These are phyloP conservation scores for Babesia bigemina DNA, from an alignment of 169 alveolate species.

Conservation along the genomic window DNA sequence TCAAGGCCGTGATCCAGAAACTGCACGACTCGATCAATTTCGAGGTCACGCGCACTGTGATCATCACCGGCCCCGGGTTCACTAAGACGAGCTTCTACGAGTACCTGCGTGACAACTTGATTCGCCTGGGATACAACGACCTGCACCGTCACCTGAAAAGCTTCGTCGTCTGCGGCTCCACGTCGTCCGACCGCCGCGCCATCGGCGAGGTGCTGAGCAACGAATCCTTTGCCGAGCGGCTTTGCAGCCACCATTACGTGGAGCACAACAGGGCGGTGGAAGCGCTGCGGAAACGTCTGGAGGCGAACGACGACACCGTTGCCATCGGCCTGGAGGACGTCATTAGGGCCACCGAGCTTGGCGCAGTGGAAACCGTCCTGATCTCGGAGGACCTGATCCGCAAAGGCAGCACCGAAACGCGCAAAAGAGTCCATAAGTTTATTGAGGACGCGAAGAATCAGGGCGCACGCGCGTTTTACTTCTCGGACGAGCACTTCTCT, in stretches of 20 bases:
- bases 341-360: conserved; percentile 28
- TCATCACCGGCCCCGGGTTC: conserved; percentile 68
- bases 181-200: conserved; percentile 60
- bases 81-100: conserved; percentile 53
- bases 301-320: conserved; percentile 45
- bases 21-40: conserved; percentile 29
- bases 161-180: conserved; percentile 55
- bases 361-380: conserved; percentile 72
- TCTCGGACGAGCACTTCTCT: conserved; percentile 74
- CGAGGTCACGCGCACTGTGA: conserved; percentile 43
- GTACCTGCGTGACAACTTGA: conserved; percentile 29
- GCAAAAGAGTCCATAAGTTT: conserved; percentile 57
- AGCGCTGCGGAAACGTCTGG: conserved; percentile 45
- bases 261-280: conserved; percentile 55
- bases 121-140: conserved; percentile 23
- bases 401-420: conserved; percentile 40
- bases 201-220: conserved; percentile 55
- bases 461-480: conserved; percentile 66
- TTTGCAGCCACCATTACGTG: conserved; percentile 32
- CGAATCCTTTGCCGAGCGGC: conserved; percentile 25
- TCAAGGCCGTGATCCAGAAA: conserved; percentile 27
- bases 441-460: conserved; percentile 55
- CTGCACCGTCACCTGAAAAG: conserved; percentile 32
- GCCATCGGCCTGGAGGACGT: conserved; percentile 58
- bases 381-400: conserved; percentile 69